Evolutionary conservation across 495 filamentous ascomycete genomes (phyloP), one percentile per base, ranked within the genome.

Genomic region (Hyaloscypha finlandica): DNA sequence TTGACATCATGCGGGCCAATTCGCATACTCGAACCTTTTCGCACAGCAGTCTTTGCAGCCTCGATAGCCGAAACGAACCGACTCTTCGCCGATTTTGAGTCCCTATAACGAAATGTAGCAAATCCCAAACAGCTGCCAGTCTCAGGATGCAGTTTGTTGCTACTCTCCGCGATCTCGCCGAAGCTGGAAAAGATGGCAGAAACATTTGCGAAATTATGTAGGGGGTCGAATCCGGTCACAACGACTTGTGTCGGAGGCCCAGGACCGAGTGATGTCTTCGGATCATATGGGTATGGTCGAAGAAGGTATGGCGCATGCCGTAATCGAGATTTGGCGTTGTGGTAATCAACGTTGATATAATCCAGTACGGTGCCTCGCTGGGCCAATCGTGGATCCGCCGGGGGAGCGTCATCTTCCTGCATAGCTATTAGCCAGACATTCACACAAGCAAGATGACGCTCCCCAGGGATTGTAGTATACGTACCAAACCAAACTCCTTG

Each of bases 121-220:
- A 99, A 90, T 2, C 95, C 95, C 1, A 99, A 84, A 70, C 92
- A 95, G 66, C 90, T 96, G 12, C 95, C 96, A 19, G 92, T 97
- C 48, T 91, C 88, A 6, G 95, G 95, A 75, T 98, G 90, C 61
- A 94, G 92, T 74, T 93, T 91, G 71, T 97, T 96, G 69, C 90
- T 91, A 66, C 95, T 88, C 69, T 92, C 90, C 42, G 89, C 87
- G 59, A 99, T 90, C 59, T 97, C 93, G 57, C 95, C 95, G 78
- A 90, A 97, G 37, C 86, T 87, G 29, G 91, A 86, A 71, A 98
- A 97, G 25, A 92, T 83, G 30, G 89, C 87, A n/a, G 81, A 86
- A 48, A 98, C 85, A 63, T 92, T 91, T 59, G 88, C 84, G 68
- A 94, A 88, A 20, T 90, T 84, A 9, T 89, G 90, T 68, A 99